Percentiles rank a stretch among this genome's conserved stretches.
phyloP scores from a whole-genome alignment of 345 rosid genomes.

The Salix suchowensis region DNA sequence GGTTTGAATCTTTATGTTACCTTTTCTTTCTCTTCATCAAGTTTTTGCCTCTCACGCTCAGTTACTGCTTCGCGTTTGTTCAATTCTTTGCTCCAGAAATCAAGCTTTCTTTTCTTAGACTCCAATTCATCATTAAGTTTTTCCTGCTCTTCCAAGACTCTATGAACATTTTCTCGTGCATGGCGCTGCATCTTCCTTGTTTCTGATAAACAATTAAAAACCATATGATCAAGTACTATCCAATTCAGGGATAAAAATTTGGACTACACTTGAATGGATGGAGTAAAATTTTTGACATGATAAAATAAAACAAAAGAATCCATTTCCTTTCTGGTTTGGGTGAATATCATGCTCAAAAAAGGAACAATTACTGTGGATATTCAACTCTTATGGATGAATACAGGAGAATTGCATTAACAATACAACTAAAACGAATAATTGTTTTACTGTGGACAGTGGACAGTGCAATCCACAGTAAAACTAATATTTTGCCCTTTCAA shows the following conservation, averaged over 20 bases:
- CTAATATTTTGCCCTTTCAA: too few species aligned
- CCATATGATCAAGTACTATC: not conserved
- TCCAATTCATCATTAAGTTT: conserved; percentile 60
- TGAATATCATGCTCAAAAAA: not conserved
- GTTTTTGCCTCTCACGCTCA: conserved; percentile 76
- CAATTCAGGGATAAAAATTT: not conserved
- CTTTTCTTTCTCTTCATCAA: conserved; percentile 80
- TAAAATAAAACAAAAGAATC: too few species aligned
- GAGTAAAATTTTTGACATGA: not conserved
- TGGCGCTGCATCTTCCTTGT: conserved; percentile 69
- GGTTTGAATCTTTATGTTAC: conserved; percentile 18
- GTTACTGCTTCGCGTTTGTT: conserved; percentile 75
- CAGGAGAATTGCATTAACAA: not conserved
- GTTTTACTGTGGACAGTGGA: too few species aligned
- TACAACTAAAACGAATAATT: too few species aligned
- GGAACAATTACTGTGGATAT: not conserved
- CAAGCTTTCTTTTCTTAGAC: conserved; percentile 47
- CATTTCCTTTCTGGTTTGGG: too few species aligned
- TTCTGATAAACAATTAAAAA: conserved; percentile 43
- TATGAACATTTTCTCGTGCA: conserved; percentile 55
- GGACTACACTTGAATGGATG: not conserved
- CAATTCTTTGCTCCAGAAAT: conserved; percentile 55
- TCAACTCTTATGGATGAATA: not conserved
- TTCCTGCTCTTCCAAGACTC: conserved; percentile 65
- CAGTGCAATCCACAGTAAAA: too few species aligned